Percentiles rank a stretch among this genome's conserved stretches.
Evolutionary conservation across 257 asterid genomes (phyloP).

Genomic region (Schizonepeta tenuifolia): DNA sequence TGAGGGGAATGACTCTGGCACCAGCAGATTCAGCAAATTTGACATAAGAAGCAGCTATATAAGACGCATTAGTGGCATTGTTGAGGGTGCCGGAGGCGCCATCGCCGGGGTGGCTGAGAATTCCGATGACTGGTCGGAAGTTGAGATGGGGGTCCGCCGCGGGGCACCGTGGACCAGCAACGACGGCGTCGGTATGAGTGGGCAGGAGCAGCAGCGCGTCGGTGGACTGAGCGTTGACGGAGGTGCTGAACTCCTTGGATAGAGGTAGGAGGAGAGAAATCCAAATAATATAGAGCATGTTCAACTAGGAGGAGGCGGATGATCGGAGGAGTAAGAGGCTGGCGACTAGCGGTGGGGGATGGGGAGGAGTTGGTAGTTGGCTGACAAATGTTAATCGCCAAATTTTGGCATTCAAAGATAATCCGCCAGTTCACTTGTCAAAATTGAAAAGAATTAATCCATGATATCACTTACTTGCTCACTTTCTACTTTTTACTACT

Average conservation of each 20-base stretch:
- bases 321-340: slow-evolving; percentile 26
- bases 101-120: slow-evolving; percentile 85
- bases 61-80: slow-evolving; percentile 66
- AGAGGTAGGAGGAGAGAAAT: slow-evolving; percentile 57
- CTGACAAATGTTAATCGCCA: too few species aligned
- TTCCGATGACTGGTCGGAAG: slow-evolving; percentile 83
- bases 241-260: slow-evolving; percentile 43
- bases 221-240: slow-evolving; percentile 40
- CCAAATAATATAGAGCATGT: slow-evolving; percentile 50
- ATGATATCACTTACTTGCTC: too few species aligned
- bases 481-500: too few species aligned
- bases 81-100: slow-evolving; percentile 85
- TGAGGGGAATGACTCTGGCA: slow-evolving; percentile 90
- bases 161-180: slow-evolving; percentile 47
- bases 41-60: slow-evolving; percentile 89
- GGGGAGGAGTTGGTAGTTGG: too few species aligned
- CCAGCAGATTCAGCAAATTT: slow-evolving; percentile 92
- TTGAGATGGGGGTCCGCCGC: slow-evolving; percentile 60
- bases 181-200: slow-evolving; percentile 34
- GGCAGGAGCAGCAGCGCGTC: slow-evolving; percentile 49
- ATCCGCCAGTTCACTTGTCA: too few species aligned
- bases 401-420: too few species aligned
- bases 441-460: too few species aligned
- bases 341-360: slow-evolving; percentile 7
- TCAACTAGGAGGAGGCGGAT: slow-evolving; percentile 43